Percentiles rank a stretch among this genome's conserved stretches.
phyloP scores from a whole-genome alignment of 129 eudicot genomes.

The Logfia minima region DNA sequence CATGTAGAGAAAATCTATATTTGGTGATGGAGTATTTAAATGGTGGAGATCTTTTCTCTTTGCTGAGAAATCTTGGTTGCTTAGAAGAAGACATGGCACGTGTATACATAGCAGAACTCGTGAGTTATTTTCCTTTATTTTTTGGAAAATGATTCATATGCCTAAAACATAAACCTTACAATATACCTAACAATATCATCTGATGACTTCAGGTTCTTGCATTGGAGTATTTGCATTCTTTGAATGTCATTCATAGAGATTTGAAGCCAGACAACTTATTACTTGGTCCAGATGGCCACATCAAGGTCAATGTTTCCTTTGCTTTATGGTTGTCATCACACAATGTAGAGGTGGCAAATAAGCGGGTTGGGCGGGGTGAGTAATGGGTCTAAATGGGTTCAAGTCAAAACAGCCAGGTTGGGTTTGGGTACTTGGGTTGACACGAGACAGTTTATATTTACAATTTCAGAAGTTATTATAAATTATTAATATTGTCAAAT shows the following conservation, averaged over 20 bases:
- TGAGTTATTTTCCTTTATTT: conserved; percentile 34
- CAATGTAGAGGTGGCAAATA: background rate
- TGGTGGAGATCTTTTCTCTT: conserved; percentile 97
- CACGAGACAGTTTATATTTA: background rate
- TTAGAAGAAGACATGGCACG: conserved; percentile 97
- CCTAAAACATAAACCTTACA: background rate
- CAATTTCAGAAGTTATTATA: background rate
- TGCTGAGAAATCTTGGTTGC: conserved; percentile 89
- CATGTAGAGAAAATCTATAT: conserved; percentile 95
- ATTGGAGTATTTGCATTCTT: conserved; percentile 87
- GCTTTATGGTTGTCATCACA: conserved; percentile 19
- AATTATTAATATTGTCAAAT: no score
- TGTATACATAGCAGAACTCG: conserved; percentile 91
- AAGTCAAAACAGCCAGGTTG: background rate
- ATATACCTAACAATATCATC: background rate
- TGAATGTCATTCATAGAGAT: conserved; percentile 94
- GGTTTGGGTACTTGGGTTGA: background rate
- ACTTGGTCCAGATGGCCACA: conserved; percentile 95
- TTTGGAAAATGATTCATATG: background rate
- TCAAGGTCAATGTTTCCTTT: conserved; percentile 70
- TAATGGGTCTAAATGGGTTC: background rate
- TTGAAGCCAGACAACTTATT: conserved; percentile 94
- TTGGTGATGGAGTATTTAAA: conserved; percentile 95
- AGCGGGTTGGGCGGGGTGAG: background rate
- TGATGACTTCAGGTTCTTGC: conserved; percentile 82